Evolutionary conservation across 2,329 filamentous ascomycete species (phyloP), one percentile per base, ranked within the genome.

Genomic region (Alternaria infectoria): DNA sequence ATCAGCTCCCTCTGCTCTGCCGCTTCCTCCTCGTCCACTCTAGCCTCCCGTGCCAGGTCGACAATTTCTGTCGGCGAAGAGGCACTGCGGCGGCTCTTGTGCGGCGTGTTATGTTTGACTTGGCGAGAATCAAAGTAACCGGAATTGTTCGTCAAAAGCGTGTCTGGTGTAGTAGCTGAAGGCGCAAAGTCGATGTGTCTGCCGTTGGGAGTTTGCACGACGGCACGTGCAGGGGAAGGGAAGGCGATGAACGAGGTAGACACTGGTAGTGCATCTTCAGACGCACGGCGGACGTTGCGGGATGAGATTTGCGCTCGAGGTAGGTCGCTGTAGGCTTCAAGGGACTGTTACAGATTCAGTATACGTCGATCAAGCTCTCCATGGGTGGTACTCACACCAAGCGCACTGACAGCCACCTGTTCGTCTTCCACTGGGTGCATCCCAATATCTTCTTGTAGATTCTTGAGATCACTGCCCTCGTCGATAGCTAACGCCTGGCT

Each of bases 51-150:
- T 2, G 62, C 61, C 6, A 74, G 25, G 23, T 74, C 60, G 4
- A 62, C 59, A 43, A 74, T 67, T 40, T 74, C 69, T 36, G 72
- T 57, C 1, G 70, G 69, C 19, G 73, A 51, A 8, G 63, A 71
- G 5, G 70, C 64, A 44, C 74, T 70, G n/a, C 71, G 68, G 17
- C 67, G 66, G 12, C 45, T 45, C 50, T 69, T 74, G 3, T 51
- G 59, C 3, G 61, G 63, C 11, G 67, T 64, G 25, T 62, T 69
- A 17, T 71, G 61, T 4, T 62, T 61, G 17, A 28, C 59, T 40
- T 68, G 64, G 51, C 58, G 52, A n/a, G 64, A 54, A 49, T 68
- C 69, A 55, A 72, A 73, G 56, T 68, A 69, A 7, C 66, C 63
- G 19, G 72, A 54, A 0, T 68, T 69, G 45, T 64, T 70, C 4